phyloP scores from a whole-genome alignment of 2,329 filamentous ascomycete species.

The Xylaria sp. region DNA sequence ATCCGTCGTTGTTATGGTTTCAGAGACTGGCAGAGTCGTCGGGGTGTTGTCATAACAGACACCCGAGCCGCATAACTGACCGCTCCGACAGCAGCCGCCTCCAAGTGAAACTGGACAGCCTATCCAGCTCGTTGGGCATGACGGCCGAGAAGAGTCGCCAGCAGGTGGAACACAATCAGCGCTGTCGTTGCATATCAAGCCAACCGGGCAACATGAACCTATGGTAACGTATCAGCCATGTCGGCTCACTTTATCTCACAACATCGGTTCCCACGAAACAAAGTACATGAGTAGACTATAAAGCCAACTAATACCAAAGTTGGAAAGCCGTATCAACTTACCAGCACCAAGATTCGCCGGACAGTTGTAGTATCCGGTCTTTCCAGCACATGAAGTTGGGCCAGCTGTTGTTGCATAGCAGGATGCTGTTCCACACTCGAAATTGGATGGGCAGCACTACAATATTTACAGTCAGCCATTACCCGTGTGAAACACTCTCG shows the following conservation, averaged over 20 bases:
- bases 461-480: constrained; percentile 10
- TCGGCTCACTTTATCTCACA: background rate
- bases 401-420: constrained; percentile 60
- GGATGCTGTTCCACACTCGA: constrained; percentile 59
- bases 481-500: background rate
- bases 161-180: constrained; percentile 58
- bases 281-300: background rate
- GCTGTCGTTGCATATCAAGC: constrained; percentile 55
- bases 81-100: constrained; percentile 64
- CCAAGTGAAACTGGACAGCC: constrained; percentile 62
- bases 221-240: constrained; percentile 9
- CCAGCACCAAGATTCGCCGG: constrained; percentile 51
- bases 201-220: constrained; percentile 61
- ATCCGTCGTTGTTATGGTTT: constrained; percentile 59
- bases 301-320: background rate
- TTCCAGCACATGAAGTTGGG: constrained; percentile 53
- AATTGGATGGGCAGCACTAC: constrained; percentile 59
- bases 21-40: constrained; percentile 57
- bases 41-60: constrained; percentile 62
- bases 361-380: constrained; percentile 56
- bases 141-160: constrained; percentile 54
- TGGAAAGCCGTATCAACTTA: constrained; percentile 29
- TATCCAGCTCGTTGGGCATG: constrained; percentile 59
- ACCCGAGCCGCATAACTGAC: constrained; percentile 60
- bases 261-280: background rate